phyloP scores from a whole-genome alignment of 345 rosid species.

The Sonneratia alba region DNA sequence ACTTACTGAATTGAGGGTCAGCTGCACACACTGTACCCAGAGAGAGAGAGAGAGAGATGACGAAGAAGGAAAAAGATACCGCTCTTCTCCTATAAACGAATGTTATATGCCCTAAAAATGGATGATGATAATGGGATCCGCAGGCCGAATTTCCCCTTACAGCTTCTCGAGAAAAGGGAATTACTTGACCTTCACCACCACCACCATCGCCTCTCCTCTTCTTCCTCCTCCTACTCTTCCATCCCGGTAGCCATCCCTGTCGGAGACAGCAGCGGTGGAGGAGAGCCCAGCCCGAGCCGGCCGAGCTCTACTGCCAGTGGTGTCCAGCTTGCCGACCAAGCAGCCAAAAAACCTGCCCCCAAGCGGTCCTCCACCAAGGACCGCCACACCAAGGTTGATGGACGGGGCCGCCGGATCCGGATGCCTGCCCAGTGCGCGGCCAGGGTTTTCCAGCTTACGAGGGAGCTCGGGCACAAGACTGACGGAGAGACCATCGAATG shows the following conservation, averaged over 20 bases:
- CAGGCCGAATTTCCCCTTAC: slow-evolving; percentile 71
- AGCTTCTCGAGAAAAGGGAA: slow-evolving; percentile 49
- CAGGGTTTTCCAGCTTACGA: slow-evolving; percentile 83
- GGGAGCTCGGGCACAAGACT: slow-evolving; percentile 84
- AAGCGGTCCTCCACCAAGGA: slow-evolving; percentile 70
- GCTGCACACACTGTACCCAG: background rate
- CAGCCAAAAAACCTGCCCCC: slow-evolving; percentile 50
- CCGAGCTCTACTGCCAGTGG: background rate
- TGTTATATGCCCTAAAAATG: slow-evolving; percentile 10
- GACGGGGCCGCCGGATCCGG: slow-evolving; percentile 92
- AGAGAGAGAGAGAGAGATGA: too few relatives aligned
- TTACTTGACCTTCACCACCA: slow-evolving; percentile 15
- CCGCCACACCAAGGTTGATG: slow-evolving; percentile 91
- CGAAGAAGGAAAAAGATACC: slow-evolving; percentile 14
- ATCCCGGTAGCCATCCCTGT: slow-evolving; percentile 13
- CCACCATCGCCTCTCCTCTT: slow-evolving; percentile 11
- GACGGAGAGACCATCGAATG: slow-evolving; percentile 93
- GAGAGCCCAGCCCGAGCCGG: slow-evolving; percentile 3
- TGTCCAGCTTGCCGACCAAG: background rate
- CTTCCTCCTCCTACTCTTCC: slow-evolving; percentile 9
- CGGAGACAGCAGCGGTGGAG: background rate
- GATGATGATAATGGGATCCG: slow-evolving; percentile 56
- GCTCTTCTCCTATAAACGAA: slow-evolving; percentile 1
- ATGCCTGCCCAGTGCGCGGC: slow-evolving; percentile 94
- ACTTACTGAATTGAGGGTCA: slow-evolving; percentile 14